These are phyloP conservation scores for Pseudognaphalium luteoalbum DNA, from an alignment of 129 eudicot genomes.

Conservation along the genomic window DNA sequence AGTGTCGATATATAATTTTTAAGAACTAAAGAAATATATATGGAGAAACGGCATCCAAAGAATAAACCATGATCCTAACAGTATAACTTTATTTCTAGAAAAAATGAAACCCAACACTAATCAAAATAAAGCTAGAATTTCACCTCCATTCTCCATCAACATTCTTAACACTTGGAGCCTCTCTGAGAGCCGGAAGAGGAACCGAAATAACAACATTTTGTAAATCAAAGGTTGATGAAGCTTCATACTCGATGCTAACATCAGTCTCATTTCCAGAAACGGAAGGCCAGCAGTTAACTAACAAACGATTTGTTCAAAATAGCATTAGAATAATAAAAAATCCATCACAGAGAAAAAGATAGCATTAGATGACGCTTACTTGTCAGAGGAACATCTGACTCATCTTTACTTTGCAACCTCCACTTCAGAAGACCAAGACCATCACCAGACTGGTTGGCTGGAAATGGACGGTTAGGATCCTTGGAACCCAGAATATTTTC, in stretches of 20 bases:
- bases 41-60: too few relatives aligned
- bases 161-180: slow-evolving; percentile 79
- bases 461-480: slow-evolving; percentile 91
- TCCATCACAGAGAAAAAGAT: background rate
- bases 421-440: slow-evolving; percentile 84
- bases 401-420: slow-evolving; percentile 91
- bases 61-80: background rate
- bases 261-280: slow-evolving; percentile 90
- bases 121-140: slow-evolving; percentile 32
- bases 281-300: slow-evolving; percentile 98
- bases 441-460: slow-evolving; percentile 71
- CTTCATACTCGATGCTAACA: slow-evolving; percentile 83
- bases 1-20: too few relatives aligned
- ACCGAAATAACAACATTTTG: slow-evolving; percentile 86
- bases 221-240: slow-evolving; percentile 73
- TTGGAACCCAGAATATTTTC: slow-evolving; percentile 86
- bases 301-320: slow-evolving; percentile 2
- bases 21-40: too few relatives aligned
- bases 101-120: slow-evolving; percentile 29
- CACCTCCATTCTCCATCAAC: slow-evolving; percentile 98
- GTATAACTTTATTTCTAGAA: background rate
- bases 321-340: slow-evolving; percentile 13
- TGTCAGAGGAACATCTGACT: slow-evolving; percentile 71
- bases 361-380: slow-evolving; percentile 41
- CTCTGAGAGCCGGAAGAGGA: slow-evolving; percentile 85